A percentile compares a stretch with the other conserved stretches of the same genome.
phyloP scores from a whole-genome alignment of 257 asterid genomes.

The Solanum ossicruentum region DNA sequence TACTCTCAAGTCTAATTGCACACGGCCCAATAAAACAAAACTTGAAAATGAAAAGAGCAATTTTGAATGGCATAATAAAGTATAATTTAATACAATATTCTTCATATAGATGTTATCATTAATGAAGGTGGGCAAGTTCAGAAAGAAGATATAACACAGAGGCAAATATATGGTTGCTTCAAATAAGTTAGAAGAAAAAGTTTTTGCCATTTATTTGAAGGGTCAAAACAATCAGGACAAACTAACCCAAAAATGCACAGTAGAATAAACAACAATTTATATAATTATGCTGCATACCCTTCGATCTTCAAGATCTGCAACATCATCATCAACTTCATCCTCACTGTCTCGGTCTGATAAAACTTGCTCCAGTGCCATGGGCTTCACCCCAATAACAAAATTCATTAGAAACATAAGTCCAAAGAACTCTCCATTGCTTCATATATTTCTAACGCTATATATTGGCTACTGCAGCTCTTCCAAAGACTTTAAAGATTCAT shows the following conservation, averaged over 20 bases:
- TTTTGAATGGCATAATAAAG: neutral
- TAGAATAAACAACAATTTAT: neutral
- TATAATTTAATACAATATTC: neutral
- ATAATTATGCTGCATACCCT: conserved; percentile 38
- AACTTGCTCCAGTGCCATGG: conserved; percentile 96
- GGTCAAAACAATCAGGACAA: neutral
- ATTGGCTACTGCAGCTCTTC: neutral
- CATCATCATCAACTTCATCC: conserved; percentile 99
- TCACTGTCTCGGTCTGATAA: conserved; percentile 92
- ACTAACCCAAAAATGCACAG: neutral
- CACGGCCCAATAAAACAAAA: neutral
- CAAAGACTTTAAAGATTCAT: neutral
- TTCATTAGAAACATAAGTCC: neutral
- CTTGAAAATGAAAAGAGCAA: neutral
- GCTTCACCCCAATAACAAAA: conserved; percentile 24
- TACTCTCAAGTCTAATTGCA: neutral
- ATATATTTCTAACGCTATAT: neutral
- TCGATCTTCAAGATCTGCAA: conserved; percentile 96
- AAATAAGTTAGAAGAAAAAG: neutral
- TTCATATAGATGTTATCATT: neutral
- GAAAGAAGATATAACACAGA: neutral
- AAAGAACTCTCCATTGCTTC: neutral
- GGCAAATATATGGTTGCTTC: neutral
- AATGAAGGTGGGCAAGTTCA: neutral
- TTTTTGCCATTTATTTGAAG: neutral